These are phyloP conservation scores for Acacia pycnantha DNA, from an alignment of 331 rosid genomes.

Conservation along the genomic window DNA sequence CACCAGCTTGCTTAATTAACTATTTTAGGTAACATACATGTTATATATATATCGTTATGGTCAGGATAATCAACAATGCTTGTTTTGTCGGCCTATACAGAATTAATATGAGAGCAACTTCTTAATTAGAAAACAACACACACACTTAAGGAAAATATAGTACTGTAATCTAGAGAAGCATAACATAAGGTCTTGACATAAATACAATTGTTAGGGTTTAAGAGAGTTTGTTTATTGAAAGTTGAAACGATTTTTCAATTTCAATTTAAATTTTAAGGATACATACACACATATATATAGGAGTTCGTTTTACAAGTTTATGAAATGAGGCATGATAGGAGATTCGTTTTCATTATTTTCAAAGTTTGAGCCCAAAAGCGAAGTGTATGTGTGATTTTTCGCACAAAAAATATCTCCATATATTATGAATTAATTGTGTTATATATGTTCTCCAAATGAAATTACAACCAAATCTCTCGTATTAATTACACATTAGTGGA, in stretches of 20 bases:
- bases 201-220: not conserved
- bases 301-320: not conserved
- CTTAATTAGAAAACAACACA: not conserved
- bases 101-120: not conserved
- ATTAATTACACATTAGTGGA: not conserved
- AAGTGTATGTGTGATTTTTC: not conserved
- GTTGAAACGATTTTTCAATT: not conserved
- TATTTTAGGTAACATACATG: not conserved
- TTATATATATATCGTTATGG: not conserved
- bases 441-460: not conserved
- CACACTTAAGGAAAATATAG: not conserved
- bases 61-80: not conserved
- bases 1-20: not conserved
- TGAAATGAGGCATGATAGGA: not conserved
- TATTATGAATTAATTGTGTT: not conserved
- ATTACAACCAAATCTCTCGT: not conserved
- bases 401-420: not conserved
- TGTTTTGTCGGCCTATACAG: constrained; percentile 58
- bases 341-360: not conserved
- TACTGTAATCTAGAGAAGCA: not conserved
- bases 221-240: not conserved
- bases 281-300: not conserved
- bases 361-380: not conserved
- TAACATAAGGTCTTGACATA: not conserved
- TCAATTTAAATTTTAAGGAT: not conserved